Percentiles rank a stretch among this genome's conserved stretches.
These are phyloP conservation scores for Aspergillus viridinutans DNA, from an alignment of 2,329 filamentous ascomycete genomes.

Conservation along the genomic window DNA sequence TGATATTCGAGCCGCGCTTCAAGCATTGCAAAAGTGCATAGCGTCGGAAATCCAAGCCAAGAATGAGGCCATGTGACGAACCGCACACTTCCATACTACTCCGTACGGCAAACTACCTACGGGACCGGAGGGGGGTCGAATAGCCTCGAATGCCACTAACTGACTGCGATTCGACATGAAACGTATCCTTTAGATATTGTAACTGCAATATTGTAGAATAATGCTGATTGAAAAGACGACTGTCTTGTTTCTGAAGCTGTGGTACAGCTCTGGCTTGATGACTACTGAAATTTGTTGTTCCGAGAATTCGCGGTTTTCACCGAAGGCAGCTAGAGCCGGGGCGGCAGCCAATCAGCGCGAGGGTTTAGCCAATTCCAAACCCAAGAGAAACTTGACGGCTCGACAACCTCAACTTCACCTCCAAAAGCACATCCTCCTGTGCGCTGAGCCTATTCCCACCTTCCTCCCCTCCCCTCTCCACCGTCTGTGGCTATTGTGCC, in stretches of 20 bases:
- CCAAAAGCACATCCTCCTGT: conserved; percentile 30
- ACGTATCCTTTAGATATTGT: background rate
- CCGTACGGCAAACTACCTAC: conserved; percentile 1
- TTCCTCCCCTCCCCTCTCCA: conserved; percentile 24
- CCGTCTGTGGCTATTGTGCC: conserved; percentile 30
- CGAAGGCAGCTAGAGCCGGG: conserved; percentile 26
- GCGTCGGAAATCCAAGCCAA: conserved; percentile 28
- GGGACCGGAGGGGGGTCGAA: background rate
- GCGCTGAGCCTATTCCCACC: conserved; percentile 21
- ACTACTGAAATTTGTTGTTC: conserved; percentile 23
- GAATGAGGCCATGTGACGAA: conserved; percentile 10
- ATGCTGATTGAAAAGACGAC: background rate
- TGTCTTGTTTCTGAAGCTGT: background rate
- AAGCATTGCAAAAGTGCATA: conserved; percentile 34
- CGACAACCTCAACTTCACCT: conserved; percentile 35
- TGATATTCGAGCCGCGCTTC: conserved; percentile 34
- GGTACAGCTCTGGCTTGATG: background rate
- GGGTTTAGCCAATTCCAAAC: conserved; percentile 35
- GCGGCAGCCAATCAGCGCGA: conserved; percentile 33
- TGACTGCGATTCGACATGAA: background rate
- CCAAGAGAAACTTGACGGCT: conserved; percentile 34
- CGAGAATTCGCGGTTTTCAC: conserved; percentile 37
- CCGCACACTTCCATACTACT: background rate
- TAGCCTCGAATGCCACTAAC: background rate
- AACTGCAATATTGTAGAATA: background rate